Conservation (phyloP, 2,329 filamentous ascomycete genomes). For the Colletotrichum truncatum region DNA sequence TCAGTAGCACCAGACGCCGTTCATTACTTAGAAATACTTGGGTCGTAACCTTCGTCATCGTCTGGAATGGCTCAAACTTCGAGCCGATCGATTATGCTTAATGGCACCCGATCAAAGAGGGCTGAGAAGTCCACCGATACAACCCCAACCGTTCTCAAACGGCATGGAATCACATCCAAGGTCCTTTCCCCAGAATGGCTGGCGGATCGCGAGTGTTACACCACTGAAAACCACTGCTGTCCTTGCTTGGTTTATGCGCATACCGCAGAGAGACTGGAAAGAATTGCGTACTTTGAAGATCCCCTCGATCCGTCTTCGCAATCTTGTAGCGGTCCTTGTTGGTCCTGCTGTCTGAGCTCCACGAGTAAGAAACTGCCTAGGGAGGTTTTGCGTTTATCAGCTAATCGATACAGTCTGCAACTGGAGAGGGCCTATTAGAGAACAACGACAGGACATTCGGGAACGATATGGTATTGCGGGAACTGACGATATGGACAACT, state of each 20-base stretch:
- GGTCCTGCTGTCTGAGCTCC: constrained; percentile 3
- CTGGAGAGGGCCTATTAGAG: neutral
- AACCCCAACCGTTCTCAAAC: neutral
- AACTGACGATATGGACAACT: neutral
- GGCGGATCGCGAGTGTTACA: neutral
- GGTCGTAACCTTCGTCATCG: neutral
- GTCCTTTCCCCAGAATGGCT: neutral
- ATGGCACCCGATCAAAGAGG: neutral
- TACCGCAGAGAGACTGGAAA: constrained; percentile 17
- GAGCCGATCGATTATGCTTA: neutral
- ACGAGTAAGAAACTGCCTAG: neutral
- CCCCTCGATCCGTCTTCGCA: constrained; percentile 6
- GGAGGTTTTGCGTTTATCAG: neutral
- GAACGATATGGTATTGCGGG: constrained; percentile 16
- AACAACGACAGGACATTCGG: constrained; percentile 14
- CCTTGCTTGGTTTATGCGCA: constrained; percentile 10
- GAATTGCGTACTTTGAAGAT: constrained; percentile 18
- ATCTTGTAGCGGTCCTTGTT: constrained; percentile 5
- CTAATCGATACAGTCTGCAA: constrained; percentile 8
- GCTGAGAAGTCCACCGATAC: neutral
- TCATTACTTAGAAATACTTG: neutral
- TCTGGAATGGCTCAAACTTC: neutral
- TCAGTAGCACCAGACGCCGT: neutral
- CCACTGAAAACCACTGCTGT: neutral
- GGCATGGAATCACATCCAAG: neutral